Evolutionary conservation across 139 green algal species (phyloP).

Genomic region (Closterium sp.): DNA sequence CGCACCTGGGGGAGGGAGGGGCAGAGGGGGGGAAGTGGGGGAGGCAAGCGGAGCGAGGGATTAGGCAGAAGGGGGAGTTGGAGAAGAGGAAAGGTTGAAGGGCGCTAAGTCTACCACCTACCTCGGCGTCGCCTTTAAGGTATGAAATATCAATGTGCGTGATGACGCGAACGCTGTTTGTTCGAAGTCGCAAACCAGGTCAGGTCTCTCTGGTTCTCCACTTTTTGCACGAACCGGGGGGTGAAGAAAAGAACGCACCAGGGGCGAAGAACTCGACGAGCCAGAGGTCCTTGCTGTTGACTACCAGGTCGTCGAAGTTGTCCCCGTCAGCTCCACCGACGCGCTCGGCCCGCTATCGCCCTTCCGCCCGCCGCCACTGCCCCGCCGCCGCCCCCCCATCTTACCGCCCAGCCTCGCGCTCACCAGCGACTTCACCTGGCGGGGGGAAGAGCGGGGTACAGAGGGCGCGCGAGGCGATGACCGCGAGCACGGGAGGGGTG

Average conservation of each 20-base stretch:
- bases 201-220: too few species aligned
- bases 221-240: too few species aligned
- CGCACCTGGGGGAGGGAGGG: constrained; percentile 43
- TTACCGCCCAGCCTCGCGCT: constrained; percentile 23
- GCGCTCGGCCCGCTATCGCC: constrained; percentile 59
- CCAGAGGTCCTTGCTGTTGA: constrained; percentile 70
- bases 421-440: constrained; percentile 43
- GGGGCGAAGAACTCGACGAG: constrained; percentile 74
- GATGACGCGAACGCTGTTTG: too few species aligned
- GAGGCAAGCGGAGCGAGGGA: too few species aligned
- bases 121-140: too few species aligned
- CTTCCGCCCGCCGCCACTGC: constrained; percentile 34
- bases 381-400: constrained; percentile 25
- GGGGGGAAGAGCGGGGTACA: neutral
- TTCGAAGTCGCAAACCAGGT: too few species aligned
- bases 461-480: neutral
- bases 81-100: too few species aligned
- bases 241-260: too few species aligned
- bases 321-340: constrained; percentile 64
- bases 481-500: too few species aligned
- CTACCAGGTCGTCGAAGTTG: constrained; percentile 77
- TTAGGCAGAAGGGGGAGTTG: too few species aligned
- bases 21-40: too few species aligned
- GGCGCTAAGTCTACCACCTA: too few species aligned
- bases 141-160: neutral